phyloP scores from a whole-genome alignment of 192 early-diverging fungal genomes.

The Coemansia sp. region DNA sequence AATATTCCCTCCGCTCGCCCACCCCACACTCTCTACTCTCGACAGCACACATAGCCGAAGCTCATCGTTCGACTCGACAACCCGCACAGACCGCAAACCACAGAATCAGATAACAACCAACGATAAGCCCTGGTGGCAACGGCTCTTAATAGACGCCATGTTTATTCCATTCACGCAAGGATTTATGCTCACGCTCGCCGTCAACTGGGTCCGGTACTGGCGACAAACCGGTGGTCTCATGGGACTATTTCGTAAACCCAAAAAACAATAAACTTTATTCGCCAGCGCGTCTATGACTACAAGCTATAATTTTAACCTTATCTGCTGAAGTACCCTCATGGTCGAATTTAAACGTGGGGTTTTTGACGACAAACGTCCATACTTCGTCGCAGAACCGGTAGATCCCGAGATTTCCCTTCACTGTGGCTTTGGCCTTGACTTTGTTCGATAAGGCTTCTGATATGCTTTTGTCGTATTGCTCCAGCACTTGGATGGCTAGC shows the following conservation, averaged over 20 bases:
- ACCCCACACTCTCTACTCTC: background rate
- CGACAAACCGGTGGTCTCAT: conserved; percentile 38
- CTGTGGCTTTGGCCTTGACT: conserved; percentile 77
- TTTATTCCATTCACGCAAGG: conserved; percentile 48
- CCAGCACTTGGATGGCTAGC: conserved; percentile 87
- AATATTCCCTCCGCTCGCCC: background rate
- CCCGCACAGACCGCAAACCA: background rate
- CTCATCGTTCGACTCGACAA: background rate
- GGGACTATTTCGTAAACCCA: conserved; percentile 23
- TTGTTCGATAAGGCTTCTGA: conserved; percentile 80
- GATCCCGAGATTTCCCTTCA: conserved; percentile 80
- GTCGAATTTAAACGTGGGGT: conserved; percentile 87
- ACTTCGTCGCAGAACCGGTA: conserved; percentile 98
- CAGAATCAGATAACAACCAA: background rate
- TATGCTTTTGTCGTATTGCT: conserved; percentile 75
- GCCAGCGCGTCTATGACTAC: conserved; percentile 75
- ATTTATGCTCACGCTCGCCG: conserved; percentile 48
- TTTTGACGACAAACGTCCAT: conserved; percentile 93
- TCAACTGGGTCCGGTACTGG: conserved; percentile 48
- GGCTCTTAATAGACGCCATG: conserved; percentile 46
- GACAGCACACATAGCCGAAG: background rate
- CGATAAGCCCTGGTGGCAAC: conserved; percentile 38
- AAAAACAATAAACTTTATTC: conserved; percentile 37
- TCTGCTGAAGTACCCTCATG: conserved; percentile 77
- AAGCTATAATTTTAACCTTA: conserved; percentile 96